Evolutionary conservation across 2,329 filamentous ascomycete genomes (phyloP), one percentile per base, ranked within the genome.

Genomic region (Talaromyces sp.): DNA sequence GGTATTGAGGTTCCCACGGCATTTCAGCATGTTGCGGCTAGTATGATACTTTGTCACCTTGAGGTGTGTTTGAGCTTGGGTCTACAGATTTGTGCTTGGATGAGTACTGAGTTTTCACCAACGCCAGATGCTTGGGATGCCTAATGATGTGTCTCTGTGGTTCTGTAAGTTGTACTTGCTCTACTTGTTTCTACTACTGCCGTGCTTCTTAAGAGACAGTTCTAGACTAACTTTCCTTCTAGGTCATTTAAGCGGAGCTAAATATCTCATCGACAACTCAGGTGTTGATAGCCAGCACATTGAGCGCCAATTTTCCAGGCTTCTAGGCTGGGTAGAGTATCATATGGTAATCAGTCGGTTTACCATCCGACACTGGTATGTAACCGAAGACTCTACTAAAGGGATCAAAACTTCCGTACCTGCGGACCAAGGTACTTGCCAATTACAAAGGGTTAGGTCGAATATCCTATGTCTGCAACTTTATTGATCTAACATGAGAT

Each of bases 291-390:
- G 41, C 57, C 57, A 47, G n/a, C 19, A 45, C 47, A 19, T 62
- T 15, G 47, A 62, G 54, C n/a, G 22, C 61, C 25, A 62, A 56
- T 62, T 62, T 41, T 56, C 61, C n/a, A n/a, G 61, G 43, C 61
- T 62, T 33, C 61, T 62, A 56, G 47, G 61, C 45, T 62, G 61
- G 61, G 61, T 62, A 41, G 61, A 62, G 47, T 62, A 62, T 62
- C 61, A 62, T 62, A 56, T 56, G 61, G 61, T 62, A 33, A 62
- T 62, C 47, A 62, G 61, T 31, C 61, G 47, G 19, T 62, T 62
- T 62, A 62, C 31, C 31, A 62, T 62, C 47, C 61, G 61, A 62
- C 61, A 62, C 47, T 62, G 61, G 61, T 62, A 41, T 62, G 37
- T 62, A 41, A 54, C 37, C 17, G 61, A 56, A 54, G 35, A 62